These are phyloP conservation scores for Boechera stricta DNA, from an alignment of 345 rosid genomes.

Conservation along the genomic window DNA sequence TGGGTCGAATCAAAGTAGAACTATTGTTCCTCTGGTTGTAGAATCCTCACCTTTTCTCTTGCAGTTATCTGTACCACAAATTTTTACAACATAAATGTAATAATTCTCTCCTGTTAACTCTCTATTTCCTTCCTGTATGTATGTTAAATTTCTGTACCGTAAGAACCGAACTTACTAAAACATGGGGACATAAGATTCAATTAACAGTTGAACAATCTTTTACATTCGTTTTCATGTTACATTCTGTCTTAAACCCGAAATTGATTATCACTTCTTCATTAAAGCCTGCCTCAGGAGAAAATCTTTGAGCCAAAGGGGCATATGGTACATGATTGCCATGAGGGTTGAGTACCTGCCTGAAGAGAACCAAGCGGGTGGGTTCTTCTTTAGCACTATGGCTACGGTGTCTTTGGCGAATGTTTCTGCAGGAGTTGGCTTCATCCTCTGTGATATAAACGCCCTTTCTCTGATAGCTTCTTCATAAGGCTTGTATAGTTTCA, in stretches of 20 bases:
- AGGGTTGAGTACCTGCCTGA: conserved; percentile 65
- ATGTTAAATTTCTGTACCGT: neutral
- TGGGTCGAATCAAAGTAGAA: conserved; percentile 33
- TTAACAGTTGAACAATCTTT: conserved; percentile 4
- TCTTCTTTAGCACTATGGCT: conserved; percentile 57
- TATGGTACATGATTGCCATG: conserved; percentile 60
- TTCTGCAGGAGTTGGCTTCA: conserved; percentile 66
- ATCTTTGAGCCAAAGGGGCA: conserved; percentile 70
- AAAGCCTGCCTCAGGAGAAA: conserved; percentile 52
- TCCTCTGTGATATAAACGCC: conserved; percentile 60
- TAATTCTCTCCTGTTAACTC: conserved; percentile 21
- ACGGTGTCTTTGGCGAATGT: conserved; percentile 75
- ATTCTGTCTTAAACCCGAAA: neutral
- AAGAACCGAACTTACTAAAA: neutral
- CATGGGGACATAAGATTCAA: neutral
- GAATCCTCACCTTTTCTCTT: conserved; percentile 28
- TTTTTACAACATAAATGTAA: conserved; percentile 29
- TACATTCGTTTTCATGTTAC: conserved; percentile 3
- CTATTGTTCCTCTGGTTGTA: conserved; percentile 38
- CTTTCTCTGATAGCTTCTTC: conserved; percentile 64
- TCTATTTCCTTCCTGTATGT: neutral
- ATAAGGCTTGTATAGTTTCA: conserved; percentile 75
- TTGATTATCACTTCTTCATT: conserved; percentile 50
- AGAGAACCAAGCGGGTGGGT: conserved; percentile 85
- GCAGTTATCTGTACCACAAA: conserved; percentile 32